These are phyloP conservation scores for Cyclaneusma minus DNA, from an alignment of 2,329 filamentous ascomycete species.

Conservation along the genomic window DNA sequence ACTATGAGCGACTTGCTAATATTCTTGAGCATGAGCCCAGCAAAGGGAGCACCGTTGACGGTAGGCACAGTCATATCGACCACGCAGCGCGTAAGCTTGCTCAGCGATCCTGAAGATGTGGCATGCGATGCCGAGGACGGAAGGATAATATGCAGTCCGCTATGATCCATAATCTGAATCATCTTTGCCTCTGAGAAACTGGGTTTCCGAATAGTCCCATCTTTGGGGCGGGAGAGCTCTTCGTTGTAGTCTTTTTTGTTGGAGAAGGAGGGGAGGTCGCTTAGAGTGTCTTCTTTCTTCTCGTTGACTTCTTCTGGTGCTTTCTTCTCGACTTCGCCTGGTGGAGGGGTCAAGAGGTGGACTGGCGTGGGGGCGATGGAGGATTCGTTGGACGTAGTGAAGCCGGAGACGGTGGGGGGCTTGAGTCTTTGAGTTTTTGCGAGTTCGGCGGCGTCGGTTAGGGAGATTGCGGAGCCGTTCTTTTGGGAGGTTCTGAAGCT, in stretches of 20 bases:
- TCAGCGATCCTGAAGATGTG: conserved; percentile 58
- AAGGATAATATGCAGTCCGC: conserved; percentile 59
- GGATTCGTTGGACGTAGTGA: conserved; percentile 21
- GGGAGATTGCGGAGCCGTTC: conserved; percentile 35
- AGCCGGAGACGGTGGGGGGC: conserved; percentile 21
- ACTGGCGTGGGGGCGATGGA: conserved; percentile 23
- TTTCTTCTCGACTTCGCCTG: conserved; percentile 12
- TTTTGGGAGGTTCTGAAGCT: conserved; percentile 53
- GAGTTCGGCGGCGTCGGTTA: conserved; percentile 38
- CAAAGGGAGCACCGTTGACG: conserved; percentile 46
- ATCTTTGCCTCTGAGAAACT: conserved; percentile 46
- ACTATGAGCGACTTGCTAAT: conserved; percentile 59
- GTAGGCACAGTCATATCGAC: conserved; percentile 66
- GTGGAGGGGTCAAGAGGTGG: conserved; percentile 11
- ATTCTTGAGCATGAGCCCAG: conserved; percentile 53
- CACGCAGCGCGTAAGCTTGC: conserved; percentile 53
- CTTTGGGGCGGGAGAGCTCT: conserved; percentile 28
- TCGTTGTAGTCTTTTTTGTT: conserved; percentile 38
- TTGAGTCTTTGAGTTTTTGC: conserved; percentile 28
- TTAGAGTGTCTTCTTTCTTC: conserved; percentile 21
- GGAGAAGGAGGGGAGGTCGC: conserved; percentile 21
- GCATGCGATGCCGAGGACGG: conserved; percentile 55
- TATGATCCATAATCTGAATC: conserved; percentile 52
- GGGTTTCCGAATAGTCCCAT: conserved; percentile 35
- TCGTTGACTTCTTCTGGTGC: conserved; percentile 10